A percentile compares a stretch with the other conserved stretches of the same genome.
These are phyloP conservation scores for Sphaceloma murrayae DNA, from an alignment of 2,329 filamentous ascomycete genomes.

Conservation along the genomic window DNA sequence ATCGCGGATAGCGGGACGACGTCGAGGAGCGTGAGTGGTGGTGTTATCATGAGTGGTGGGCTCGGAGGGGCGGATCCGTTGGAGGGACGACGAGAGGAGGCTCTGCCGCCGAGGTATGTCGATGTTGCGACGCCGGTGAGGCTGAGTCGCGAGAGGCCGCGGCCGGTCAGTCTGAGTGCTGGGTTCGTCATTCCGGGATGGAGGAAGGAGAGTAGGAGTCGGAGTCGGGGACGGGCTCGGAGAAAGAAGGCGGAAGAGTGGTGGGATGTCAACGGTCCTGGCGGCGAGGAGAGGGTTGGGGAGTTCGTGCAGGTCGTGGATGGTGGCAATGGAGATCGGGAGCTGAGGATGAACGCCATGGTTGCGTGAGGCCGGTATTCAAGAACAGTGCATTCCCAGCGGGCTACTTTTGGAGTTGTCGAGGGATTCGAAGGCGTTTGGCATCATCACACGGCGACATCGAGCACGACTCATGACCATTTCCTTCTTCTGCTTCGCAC, in stretches of 20 bases:
- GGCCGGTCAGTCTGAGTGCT: neutral
- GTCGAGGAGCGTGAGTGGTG: conserved; percentile 2
- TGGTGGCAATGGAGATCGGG: conserved; percentile 2
- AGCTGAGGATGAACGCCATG: conserved; percentile 12
- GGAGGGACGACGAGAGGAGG: neutral
- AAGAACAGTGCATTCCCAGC: neutral
- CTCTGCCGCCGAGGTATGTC: conserved; percentile 3
- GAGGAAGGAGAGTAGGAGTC: neutral
- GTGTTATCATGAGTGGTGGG: conserved; percentile 5
- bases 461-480: conserved; percentile 4
- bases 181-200: neutral
- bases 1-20: neutral
- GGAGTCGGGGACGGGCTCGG: neutral
- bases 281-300: neutral
- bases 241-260: conserved; percentile 12
- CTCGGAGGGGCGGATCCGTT: neutral
- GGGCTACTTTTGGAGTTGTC: neutral
- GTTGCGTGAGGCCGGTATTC: neutral
- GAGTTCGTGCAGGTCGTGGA: conserved; percentile 7
- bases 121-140: conserved; percentile 10
- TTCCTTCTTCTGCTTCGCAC: neutral
- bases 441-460: too few relatives aligned
- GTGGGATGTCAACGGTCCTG: conserved; percentile 7
- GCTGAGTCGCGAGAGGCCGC: conserved; percentile 5
- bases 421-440: too few relatives aligned